These are phyloP conservation scores for Nothopassalora personata DNA, from an alignment of 2,329 filamentous ascomycete species.

Conservation along the genomic window DNA sequence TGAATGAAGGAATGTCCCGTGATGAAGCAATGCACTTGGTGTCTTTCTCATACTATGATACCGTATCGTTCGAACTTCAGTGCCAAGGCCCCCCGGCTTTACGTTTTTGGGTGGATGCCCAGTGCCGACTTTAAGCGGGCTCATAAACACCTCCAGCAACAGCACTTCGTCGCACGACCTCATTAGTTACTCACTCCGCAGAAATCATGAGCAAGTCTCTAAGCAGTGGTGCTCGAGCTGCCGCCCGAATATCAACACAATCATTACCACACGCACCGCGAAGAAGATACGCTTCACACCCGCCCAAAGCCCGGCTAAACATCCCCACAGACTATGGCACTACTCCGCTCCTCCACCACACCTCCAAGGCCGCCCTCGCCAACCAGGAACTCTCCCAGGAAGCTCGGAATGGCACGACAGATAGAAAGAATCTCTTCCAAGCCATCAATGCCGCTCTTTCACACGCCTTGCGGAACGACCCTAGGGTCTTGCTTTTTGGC, in stretches of 20 bases:
- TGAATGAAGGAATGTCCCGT: not conserved
- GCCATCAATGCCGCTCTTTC: slow-evolving; percentile 86
- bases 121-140: not conserved
- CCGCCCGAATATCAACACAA: not conserved
- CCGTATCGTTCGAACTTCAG: not conserved
- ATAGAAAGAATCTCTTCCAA: slow-evolving; percentile 89
- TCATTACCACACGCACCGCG: not conserved
- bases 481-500: slow-evolving; percentile 84
- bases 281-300: slow-evolving; percentile 46
- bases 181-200: not conserved
- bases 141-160: not conserved
- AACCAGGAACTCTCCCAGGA: slow-evolving; percentile 62
- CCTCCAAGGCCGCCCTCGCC: slow-evolving; percentile 63
- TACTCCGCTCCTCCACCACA: slow-evolving; percentile 76
- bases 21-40: not conserved
- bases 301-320: slow-evolving; percentile 62
- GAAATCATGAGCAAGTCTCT: not conserved
- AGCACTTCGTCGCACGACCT: not conserved
- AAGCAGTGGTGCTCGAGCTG: not conserved
- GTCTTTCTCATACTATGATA: no score
- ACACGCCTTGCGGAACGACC: slow-evolving; percentile 74
- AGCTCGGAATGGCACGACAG: slow-evolving; percentile 51
- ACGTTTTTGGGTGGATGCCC: not conserved
- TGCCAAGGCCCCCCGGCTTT: not conserved
- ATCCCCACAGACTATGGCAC: slow-evolving; percentile 80